Evolutionary conservation across 179 eudicot genomes (phyloP), one percentile per base, ranked within the genome.

Genomic region (Beta corolliflora): DNA sequence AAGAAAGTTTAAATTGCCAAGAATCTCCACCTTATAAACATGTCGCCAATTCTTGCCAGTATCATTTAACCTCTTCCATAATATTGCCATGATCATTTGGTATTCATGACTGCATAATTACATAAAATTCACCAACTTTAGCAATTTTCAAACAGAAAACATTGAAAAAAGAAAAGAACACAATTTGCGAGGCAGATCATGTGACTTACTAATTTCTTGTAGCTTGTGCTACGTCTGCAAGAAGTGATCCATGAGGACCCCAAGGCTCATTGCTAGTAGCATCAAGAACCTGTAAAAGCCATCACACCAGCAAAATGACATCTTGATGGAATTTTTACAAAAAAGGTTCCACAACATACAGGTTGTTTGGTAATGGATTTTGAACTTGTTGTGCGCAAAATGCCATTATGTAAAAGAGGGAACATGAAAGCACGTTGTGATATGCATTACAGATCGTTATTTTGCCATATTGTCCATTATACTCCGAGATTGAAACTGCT

Each of bases 181-280:
- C 18, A 7, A 53, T 63, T 29, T 9, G 11, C 19, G 21, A 9
- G 36, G 18, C 55, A 60, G 15, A 23, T 36, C 65, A 77, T 56
- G 71, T 10, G 81, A 81, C 97, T 85, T 86, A 97, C 99, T 91
- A 93, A 88, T 94, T 94, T 92, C 89, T 92, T 45, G 90, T 83
- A 80, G 99, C 97, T 81, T 89, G 91, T 61, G 99, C 98, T 89
- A 97, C 87, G 75, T 97, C 99, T 86, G 98, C 95, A 80, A 97
- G 97, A 85, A 90, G 97, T 21, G 97, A 85, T 78, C 97, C 99
- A 88, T 94, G 98, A 74, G 99, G 97, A 79, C 99, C 99, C 97
- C 98, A 97, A 50, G 99, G 91, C 89, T 97, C 99, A 85, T 97
- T 97, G 90, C 98, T 94, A 73, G 99, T 97, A 79, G 99, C 95